These are phyloP conservation scores for Blastocystis sp. DNA, from an alignment of 352 stramenopile species.

Conservation along the genomic window DNA sequence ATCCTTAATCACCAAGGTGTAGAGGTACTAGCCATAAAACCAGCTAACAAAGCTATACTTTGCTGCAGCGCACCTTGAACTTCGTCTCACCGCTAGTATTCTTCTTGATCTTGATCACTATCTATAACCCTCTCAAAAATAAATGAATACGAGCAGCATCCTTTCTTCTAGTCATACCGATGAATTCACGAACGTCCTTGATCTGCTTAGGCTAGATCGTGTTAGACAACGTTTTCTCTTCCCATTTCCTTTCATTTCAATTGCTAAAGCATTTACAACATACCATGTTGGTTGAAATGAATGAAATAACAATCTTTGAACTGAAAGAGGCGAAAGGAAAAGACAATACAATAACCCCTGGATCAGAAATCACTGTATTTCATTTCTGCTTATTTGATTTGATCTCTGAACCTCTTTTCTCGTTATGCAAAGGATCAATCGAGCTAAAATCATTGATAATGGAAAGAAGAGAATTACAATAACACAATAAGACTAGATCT, in stretches of 20 bases:
- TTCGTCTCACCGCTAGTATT: conserved; percentile 42
- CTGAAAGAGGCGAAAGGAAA: neutral
- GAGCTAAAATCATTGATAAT: no score
- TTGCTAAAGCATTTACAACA: neutral
- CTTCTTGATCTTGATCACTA: conserved; percentile 64
- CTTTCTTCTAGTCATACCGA: conserved; percentile 52
- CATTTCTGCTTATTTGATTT: neutral
- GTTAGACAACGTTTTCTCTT: neutral
- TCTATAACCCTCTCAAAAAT: neutral
- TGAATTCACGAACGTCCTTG: conserved; percentile 59
- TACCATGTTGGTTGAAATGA: conserved; percentile 50
- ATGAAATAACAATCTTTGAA: conserved; percentile 63
- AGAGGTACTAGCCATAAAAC: conserved; percentile 46
- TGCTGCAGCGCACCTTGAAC: conserved; percentile 63
- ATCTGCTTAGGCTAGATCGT: conserved; percentile 54
- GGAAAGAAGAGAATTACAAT: no score
- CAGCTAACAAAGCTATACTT: neutral
- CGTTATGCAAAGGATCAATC: neutral
- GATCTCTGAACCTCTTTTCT: neutral
- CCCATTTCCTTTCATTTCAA: neutral
- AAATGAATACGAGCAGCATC: conserved; percentile 28
- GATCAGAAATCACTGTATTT: neutral
- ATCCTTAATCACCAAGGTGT: conserved; percentile 62
- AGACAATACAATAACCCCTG: conserved; percentile 18
- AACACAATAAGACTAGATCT: no score